These are phyloP conservation scores for Triadica sebifera DNA, from an alignment of 345 rosid genomes.

Conservation along the genomic window DNA sequence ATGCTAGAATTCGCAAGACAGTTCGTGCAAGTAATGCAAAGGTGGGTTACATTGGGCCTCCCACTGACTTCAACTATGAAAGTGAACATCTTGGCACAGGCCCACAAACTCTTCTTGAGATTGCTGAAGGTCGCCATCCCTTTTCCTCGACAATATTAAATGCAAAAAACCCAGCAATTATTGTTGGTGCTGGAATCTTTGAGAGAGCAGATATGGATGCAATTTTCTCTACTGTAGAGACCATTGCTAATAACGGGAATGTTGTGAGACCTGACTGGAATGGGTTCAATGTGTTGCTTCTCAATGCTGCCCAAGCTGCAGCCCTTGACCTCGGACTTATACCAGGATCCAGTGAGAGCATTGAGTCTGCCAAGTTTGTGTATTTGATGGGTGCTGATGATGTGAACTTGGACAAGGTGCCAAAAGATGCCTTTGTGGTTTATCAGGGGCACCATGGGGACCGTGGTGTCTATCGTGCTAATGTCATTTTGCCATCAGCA, in stretches of 20 bases:
- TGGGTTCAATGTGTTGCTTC: slow-evolving; percentile 79
- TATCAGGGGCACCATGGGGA: slow-evolving; percentile 99
- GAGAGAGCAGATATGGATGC: slow-evolving; percentile 84
- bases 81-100: slow-evolving; percentile 86
- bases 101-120: slow-evolving; percentile 68
- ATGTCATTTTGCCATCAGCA: slow-evolving; percentile 83
- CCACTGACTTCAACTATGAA: slow-evolving; percentile 77
- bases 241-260: slow-evolving; percentile 66
- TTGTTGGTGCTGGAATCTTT: slow-evolving; percentile 84
- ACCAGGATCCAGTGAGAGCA: slow-evolving; percentile 62
- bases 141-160: slow-evolving; percentile 57
- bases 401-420: slow-evolving; percentile 70
- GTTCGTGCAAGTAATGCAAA: slow-evolving; percentile 79
- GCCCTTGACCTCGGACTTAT: slow-evolving; percentile 97
- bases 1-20: slow-evolving; percentile 91
- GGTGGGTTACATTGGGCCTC: slow-evolving; percentile 89
- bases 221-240: slow-evolving; percentile 62
- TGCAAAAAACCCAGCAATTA: slow-evolving; percentile 89
- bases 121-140: slow-evolving; percentile 78
- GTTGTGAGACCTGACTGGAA: slow-evolving; percentile 92
- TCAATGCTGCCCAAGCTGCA: slow-evolving; percentile 95
- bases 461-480: slow-evolving; percentile 78
- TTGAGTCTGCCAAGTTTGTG: slow-evolving; percentile 77
- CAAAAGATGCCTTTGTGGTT: slow-evolving; percentile 85
- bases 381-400: slow-evolving; percentile 99